Conservation (phyloP, 805 yeast species). For the Lipomyces kockii region DNA sequence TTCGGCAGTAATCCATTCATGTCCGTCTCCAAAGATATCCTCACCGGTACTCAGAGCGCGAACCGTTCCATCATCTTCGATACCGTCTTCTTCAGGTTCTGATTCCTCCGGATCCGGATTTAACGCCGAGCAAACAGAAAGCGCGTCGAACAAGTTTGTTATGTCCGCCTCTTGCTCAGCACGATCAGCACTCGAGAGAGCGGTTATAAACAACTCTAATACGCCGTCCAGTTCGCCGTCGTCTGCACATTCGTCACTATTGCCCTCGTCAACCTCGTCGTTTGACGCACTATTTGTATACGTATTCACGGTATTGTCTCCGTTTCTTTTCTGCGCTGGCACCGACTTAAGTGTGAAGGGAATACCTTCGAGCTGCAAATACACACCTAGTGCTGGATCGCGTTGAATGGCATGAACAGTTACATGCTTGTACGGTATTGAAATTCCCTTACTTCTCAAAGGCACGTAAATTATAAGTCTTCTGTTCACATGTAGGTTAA, state of each 20-base stretch:
- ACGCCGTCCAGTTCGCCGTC: conserved; percentile 8
- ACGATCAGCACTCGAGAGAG: not conserved
- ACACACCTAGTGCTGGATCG: conserved; percentile 18
- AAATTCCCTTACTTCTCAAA: conserved; percentile 6
- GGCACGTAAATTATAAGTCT: conserved; percentile 16
- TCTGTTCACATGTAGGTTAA: conserved; percentile 3
- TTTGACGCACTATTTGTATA: not conserved
- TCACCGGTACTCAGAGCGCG: not conserved
- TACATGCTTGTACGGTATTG: conserved; percentile 19
- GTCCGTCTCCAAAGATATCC: conserved; percentile 21
- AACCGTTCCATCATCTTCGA: conserved; percentile 4
- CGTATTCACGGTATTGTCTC: not conserved
- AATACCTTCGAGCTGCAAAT: conserved; percentile 27
- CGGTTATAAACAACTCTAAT: not conserved
- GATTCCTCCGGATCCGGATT: conserved; percentile 1
- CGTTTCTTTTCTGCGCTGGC: not conserved
- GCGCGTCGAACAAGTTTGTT: conserved; percentile 17
- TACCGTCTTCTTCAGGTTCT: not conserved
- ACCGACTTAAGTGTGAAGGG: conserved; percentile 3
- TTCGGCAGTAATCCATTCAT: conserved; percentile 35
- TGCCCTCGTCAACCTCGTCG: conserved; percentile 7
- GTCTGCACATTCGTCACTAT: not conserved
- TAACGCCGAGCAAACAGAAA: conserved; percentile 14
- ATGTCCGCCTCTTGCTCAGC: conserved; percentile 14
- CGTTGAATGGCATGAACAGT: conserved; percentile 32